Conservation (phyloP, 495 filamentous ascomycete species). For the Talaromyces thailandensis region DNA sequence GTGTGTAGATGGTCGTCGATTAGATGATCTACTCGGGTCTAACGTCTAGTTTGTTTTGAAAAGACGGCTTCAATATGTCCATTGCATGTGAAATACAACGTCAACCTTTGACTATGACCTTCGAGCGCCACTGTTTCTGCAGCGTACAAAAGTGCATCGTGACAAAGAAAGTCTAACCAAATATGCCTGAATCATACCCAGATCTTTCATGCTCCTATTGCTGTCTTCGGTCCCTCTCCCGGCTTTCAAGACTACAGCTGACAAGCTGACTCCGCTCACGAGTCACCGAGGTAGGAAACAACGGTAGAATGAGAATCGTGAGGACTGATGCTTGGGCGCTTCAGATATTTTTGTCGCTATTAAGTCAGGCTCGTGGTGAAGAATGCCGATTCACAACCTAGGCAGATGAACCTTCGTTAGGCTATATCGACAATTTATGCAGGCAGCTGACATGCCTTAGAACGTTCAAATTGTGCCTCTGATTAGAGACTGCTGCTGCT, state of each 20-base stretch:
- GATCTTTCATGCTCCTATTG: not conserved
- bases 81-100: too few relatives aligned
- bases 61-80: too few relatives aligned
- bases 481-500: not conserved
- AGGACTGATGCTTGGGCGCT: not conserved
- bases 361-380: not conserved
- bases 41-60: too few relatives aligned
- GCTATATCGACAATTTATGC: not conserved
- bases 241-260: not conserved
- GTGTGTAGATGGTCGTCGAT: not conserved
- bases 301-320: not conserved
- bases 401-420: not conserved
- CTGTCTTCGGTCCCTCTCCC: not conserved
- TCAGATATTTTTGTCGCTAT: not conserved
- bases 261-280: not conserved
- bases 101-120: too few relatives aligned
- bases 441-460: not conserved
- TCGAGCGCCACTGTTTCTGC: too few relatives aligned
- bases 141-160: too few relatives aligned
- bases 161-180: not conserved
- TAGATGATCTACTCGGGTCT: too few relatives aligned
- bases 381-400: not conserved
- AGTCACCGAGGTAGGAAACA: too few relatives aligned
- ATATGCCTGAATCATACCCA: not conserved
- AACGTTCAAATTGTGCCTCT: not conserved